Conservation (phyloP, 2,329 filamentous ascomycete species). For the Botrytis elliptica region DNA sequence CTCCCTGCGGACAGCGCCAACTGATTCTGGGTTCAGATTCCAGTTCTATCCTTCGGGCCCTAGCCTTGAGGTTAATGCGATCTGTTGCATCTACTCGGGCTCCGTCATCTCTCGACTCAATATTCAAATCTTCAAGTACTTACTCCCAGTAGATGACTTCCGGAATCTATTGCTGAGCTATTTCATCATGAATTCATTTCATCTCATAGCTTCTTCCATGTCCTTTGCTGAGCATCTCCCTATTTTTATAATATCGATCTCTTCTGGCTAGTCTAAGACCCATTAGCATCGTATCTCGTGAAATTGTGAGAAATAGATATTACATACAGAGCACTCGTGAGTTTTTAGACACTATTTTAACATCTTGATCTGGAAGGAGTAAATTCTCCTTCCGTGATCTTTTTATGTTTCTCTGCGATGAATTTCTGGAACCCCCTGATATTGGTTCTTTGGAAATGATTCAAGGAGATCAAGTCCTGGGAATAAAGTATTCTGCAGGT, state of each 20-base stretch:
- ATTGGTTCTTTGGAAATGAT: too few relatives aligned
- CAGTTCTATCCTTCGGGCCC: background rate
- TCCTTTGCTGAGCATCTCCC: background rate
- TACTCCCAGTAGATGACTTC: rapidly evolving
- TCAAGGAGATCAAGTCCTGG: too few relatives aligned
- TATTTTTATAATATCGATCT: background rate
- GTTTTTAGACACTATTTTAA: background rate
- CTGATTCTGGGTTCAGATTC: background rate
- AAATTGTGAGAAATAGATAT: too few relatives aligned
- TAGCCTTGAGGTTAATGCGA: background rate
- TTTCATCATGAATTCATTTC: background rate
- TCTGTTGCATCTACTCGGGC: background rate
- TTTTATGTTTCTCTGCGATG: too few relatives aligned
- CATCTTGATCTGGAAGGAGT: background rate
- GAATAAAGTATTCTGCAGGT: too few relatives aligned
- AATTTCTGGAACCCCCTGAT: too few relatives aligned
- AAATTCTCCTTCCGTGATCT: too few relatives aligned
- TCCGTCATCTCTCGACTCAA: rapidly evolving
- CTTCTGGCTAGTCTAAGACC: background rate
- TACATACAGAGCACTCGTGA: too few relatives aligned
- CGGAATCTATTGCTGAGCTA: background rate
- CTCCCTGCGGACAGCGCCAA: too few relatives aligned
- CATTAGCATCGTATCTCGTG: background rate
- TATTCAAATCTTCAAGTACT: too few relatives aligned
- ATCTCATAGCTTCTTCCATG: background rate